A percentile compares a stretch with the other conserved stretches of the same genome.
Conservation (phyloP, 2,329 filamentous ascomycete genomes). For the Tolypocladium tundrense region DNA sequence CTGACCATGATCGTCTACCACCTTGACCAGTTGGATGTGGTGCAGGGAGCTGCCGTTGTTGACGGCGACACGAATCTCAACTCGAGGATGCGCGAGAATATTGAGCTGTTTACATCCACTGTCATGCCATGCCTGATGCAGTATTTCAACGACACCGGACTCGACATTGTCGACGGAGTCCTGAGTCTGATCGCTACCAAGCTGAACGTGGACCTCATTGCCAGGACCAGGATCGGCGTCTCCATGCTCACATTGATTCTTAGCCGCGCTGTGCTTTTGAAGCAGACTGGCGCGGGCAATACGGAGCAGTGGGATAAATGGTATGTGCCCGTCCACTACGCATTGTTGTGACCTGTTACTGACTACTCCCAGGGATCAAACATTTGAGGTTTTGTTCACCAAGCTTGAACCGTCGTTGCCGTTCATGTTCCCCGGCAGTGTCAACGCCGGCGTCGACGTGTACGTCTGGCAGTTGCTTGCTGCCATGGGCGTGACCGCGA, state of each 20-base stretch:
- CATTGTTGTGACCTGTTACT: conserved; percentile 10
- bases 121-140: conserved; percentile 86
- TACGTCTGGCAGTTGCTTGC: conserved; percentile 98
- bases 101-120: conserved; percentile 79
- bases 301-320: conserved; percentile 74
- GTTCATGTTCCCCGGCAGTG: conserved; percentile 82
- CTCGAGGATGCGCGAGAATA: conserved; percentile 72
- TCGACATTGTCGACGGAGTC: conserved; percentile 85
- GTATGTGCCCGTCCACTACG: conserved; percentile 29
- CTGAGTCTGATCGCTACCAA: conserved; percentile 76
- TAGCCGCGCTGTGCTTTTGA: conserved; percentile 86
- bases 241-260: conserved; percentile 89
- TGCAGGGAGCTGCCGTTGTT: conserved; percentile 66
- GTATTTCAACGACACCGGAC: conserved; percentile 81
- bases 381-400: conserved; percentile 83
- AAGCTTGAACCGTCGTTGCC: conserved; percentile 73
- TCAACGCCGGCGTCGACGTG: conserved; percentile 82
- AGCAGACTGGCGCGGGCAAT: conserved; percentile 62
- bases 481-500: conserved; percentile 86
- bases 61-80: conserved; percentile 64
- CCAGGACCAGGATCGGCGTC: conserved; percentile 77
- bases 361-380: conserved; percentile 47
- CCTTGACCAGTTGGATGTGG: conserved; percentile 83
- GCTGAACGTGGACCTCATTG: conserved; percentile 74
- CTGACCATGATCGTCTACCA: conserved; percentile 94